Percentiles rank a stretch among this genome's conserved stretches.
These are phyloP conservation scores for Fusarium xyrophilum DNA, from an alignment of 2,329 filamentous ascomycete species.

Conservation along the genomic window DNA sequence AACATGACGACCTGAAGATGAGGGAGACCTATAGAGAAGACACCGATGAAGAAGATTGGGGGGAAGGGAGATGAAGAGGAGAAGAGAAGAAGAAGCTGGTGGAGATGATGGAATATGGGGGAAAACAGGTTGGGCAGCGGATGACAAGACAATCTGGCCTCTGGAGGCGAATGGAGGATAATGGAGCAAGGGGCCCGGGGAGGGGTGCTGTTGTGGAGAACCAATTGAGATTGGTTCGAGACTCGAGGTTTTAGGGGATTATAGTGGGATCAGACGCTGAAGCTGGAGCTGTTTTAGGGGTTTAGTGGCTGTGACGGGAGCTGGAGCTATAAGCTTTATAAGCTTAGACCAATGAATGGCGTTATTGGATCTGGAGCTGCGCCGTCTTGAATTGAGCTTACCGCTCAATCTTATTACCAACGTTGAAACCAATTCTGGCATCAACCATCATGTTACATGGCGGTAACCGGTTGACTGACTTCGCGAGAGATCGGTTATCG, in stretches of 20 bases:
- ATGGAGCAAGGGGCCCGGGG: constrained; percentile 15
- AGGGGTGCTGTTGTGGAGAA: constrained; percentile 28
- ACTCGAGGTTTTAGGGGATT: not conserved
- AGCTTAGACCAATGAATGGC: constrained; percentile 30
- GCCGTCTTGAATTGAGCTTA: not conserved
- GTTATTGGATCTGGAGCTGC: not conserved
- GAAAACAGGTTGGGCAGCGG: constrained; percentile 18
- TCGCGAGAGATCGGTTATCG: not conserved
- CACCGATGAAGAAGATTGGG: constrained; percentile 7
- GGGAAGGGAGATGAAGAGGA: constrained; percentile 2
- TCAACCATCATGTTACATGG: not conserved
- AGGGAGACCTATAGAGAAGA: constrained; percentile 12
- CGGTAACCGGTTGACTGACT: not conserved
- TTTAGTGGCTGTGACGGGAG: constrained; percentile 2
- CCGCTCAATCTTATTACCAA: not conserved
- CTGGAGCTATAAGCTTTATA: constrained; percentile 9
- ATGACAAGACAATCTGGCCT: constrained; percentile 45
- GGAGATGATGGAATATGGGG: constrained; percentile 35
- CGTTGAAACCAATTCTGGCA: not conserved
- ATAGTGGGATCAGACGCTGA: constrained; percentile 1
- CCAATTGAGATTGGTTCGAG: not conserved
- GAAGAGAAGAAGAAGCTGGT: constrained; percentile 22
- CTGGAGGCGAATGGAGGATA: constrained; percentile 26
- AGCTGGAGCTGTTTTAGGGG: constrained; percentile 22
- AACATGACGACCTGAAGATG: constrained; percentile 62